Conservation (phyloP, 176 grass and related monocot genomes). For the Aegilops speltoides region DNA sequence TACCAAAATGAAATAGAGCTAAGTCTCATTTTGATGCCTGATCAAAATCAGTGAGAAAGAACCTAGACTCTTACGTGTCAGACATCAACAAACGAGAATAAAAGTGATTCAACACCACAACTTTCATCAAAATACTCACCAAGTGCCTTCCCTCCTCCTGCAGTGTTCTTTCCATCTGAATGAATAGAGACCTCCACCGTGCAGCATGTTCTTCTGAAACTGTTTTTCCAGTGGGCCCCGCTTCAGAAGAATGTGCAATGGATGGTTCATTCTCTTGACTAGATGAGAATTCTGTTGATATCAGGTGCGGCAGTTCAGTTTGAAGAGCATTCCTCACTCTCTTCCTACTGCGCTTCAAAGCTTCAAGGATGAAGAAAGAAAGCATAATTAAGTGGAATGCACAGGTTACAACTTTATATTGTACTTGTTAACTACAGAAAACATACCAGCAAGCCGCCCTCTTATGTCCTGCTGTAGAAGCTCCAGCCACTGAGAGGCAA, state of each 20-base stretch:
- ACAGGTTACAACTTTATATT: not conserved
- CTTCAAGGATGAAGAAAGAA: constrained; percentile 40
- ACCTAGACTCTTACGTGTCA: not conserved
- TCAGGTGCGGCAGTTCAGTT: constrained; percentile 81
- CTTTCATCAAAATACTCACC: constrained; percentile 41
- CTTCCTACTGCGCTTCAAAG: constrained; percentile 75
- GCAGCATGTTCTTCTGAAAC: constrained; percentile 67
- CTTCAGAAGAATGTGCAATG: constrained; percentile 37
- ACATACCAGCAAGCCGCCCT: constrained; percentile 88
- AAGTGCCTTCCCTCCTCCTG: constrained; percentile 80
- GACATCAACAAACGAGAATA: not conserved
- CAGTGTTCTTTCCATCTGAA: constrained; percentile 86
- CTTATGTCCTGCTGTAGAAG: constrained; percentile 90
- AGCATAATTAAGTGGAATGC: not conserved
- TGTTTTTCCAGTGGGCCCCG: constrained; percentile 37
- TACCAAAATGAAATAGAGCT: not conserved
- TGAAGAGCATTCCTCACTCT: constrained; percentile 75
- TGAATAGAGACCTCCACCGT: constrained; percentile 82
- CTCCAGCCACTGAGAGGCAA: constrained; percentile 93
- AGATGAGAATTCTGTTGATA: constrained; percentile 74
- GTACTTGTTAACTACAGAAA: constrained; percentile 6
- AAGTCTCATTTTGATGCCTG: not conserved
- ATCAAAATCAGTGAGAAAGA: not conserved
- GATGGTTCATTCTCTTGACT: constrained; percentile 62
- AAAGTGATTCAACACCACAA: not conserved